Evolutionary conservation across 2,329 filamentous ascomycete genomes (phyloP), one percentile per base, ranked within the genome.

Genomic region (Sodiomyces alkalinus): DNA sequence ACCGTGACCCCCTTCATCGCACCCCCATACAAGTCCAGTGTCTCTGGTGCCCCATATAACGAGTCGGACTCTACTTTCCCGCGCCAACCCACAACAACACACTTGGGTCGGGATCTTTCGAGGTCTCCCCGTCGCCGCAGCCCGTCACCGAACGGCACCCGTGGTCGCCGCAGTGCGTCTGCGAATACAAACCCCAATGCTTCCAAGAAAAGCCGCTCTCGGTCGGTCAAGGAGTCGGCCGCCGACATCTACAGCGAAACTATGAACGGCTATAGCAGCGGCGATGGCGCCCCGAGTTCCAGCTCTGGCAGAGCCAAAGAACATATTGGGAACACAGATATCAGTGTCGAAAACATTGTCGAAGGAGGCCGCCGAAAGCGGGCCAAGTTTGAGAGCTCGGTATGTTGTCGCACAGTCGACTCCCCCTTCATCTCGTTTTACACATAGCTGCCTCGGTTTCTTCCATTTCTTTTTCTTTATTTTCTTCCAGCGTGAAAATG

Each of bases 301-400:
- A 66, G 79, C 40, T 78, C 78, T 33, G 76, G 80, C 44, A 80
- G 80, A 51, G 71, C 68, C 42, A 85, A 81, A 52, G 86, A 94
- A 45, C 79, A 83, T 39, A 72, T 93, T 44, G 85, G 82, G 27
- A 94, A 83, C 49, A 92, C 90, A 11, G 90, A 98, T 43, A 98
- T 98, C 47, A 96, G 87, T 51, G 73, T 94, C 41, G 86, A 94
- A 43, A 98, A 98, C 51, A 96, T 98, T 53, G 80, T 98, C 36
- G 87, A 96, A 56, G 90, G 92, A 47, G 86, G 87, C 41, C 78
- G 90, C 53, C 77, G 90, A 49, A 94, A 96, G 64, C 74, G 85
- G 47, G 82, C 87, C 44, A 94, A 93, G 56, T 79, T 79, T 58
- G 87, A 96, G 54, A 96, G 87, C 61, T 94, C 87, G 56, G 87